These are phyloP conservation scores for Clarkia xantiana DNA, from an alignment of 345 rosid species.

Conservation along the genomic window DNA sequence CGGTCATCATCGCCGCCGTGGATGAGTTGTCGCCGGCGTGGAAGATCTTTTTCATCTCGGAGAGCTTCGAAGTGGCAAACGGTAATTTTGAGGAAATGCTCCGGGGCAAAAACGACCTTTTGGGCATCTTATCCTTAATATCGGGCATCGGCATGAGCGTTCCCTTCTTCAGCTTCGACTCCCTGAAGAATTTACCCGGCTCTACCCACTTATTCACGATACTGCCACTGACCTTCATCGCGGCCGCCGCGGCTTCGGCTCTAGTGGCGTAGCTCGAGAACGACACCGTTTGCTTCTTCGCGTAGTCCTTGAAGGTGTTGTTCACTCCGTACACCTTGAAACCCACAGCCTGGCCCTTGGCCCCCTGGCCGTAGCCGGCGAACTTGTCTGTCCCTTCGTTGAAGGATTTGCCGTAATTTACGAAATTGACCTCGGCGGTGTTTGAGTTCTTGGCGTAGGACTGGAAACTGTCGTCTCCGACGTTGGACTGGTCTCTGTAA, in stretches of 20 bases:
- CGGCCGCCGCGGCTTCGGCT: conserved; percentile 1
- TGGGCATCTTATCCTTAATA: conserved; percentile 34
- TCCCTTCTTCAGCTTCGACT: conserved; percentile 23
- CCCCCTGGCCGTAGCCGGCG: conserved; percentile 19
- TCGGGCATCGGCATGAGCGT: conserved; percentile 34
- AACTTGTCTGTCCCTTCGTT: conserved; percentile 20
- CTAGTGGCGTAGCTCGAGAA: conserved; percentile 12
- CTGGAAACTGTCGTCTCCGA: conserved; percentile 17
- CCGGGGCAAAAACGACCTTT: conserved; percentile 41
- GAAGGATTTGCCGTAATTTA: conserved; percentile 20
- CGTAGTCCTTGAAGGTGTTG: conserved; percentile 18
- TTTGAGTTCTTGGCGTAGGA: conserved; percentile 24
- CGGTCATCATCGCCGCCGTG: conserved; percentile 16
- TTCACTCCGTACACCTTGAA: conserved; percentile 19
- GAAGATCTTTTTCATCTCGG: conserved; percentile 18
- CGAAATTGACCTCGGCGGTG: conserved; percentile 14
- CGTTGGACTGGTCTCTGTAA: conserved; percentile 16
- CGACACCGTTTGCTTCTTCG: conserved; percentile 7
- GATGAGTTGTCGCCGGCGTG: conserved; percentile 25
- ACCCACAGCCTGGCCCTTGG: conserved; percentile 10
- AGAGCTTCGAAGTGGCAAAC: conserved; percentile 13
- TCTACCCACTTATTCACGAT: conserved; percentile 20
- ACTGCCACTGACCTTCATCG: conserved; percentile 2
- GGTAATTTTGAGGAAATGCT: conserved; percentile 25
- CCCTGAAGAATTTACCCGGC: conserved; percentile 42